phyloP scores from a whole-genome alignment of 2,329 filamentous ascomycete species.

The Hypoxylon sp. region DNA sequence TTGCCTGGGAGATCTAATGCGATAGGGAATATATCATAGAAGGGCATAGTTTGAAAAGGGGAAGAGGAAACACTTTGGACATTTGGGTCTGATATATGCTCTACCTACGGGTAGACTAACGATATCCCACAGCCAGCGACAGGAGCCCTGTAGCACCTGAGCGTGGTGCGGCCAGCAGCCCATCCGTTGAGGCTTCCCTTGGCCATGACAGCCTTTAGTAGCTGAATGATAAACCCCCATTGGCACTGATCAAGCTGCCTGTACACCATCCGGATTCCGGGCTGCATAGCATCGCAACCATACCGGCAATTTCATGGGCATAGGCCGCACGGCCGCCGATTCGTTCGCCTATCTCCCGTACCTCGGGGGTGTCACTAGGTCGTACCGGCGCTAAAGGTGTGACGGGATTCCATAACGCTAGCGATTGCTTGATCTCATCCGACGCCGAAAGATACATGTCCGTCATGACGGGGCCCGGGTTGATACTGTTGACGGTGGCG shows the following conservation, averaged over 20 bases:
- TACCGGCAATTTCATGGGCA: slow-evolving; percentile 37
- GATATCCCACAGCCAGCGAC: neutral
- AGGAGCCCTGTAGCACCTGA: no score
- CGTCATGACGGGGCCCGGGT: slow-evolving; percentile 66
- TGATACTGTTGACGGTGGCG: slow-evolving; percentile 70
- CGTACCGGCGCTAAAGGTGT: slow-evolving; percentile 26
- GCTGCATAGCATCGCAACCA: slow-evolving; percentile 36
- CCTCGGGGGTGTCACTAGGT: slow-evolving; percentile 45
- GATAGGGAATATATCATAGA: neutral
- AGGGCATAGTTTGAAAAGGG: no score
- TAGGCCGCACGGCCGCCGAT: slow-evolving; percentile 38
- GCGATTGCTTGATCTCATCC: slow-evolving; percentile 63
- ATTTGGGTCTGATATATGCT: neutral
- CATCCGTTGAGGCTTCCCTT: neutral
- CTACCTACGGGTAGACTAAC: neutral
- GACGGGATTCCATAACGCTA: slow-evolving; percentile 23
- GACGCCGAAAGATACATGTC: slow-evolving; percentile 62
- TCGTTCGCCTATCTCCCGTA: slow-evolving; percentile 26
- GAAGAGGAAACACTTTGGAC: neutral
- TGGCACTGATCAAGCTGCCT: slow-evolving; percentile 36
- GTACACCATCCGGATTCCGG: slow-evolving; percentile 40
- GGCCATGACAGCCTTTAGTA: slow-evolving; percentile 2
- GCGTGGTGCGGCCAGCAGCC: neutral
- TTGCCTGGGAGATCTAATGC: neutral
- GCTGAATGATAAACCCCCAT: slow-evolving; percentile 37